Conservation (phyloP, 306 rosid species). For the Trifolium pratense region DNA sequence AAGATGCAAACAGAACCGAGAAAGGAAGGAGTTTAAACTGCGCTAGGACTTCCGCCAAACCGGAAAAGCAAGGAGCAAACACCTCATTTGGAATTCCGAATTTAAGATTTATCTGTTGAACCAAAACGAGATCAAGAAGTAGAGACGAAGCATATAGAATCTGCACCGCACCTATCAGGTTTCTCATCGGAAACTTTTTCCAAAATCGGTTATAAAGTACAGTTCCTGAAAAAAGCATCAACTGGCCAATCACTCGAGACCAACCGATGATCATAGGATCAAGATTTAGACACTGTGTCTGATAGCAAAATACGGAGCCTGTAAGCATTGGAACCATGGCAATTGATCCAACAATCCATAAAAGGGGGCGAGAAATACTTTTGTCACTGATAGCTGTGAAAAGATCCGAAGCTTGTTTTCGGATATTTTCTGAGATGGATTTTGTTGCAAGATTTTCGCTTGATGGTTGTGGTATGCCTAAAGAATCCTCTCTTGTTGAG, state of each 20-base stretch:
- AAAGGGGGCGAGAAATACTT: constrained; percentile 58
- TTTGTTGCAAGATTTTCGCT: constrained; percentile 38
- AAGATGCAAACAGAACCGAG: constrained; percentile 63
- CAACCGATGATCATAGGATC: constrained; percentile 75
- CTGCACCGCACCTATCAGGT: constrained; percentile 64
- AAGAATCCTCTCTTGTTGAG: constrained; percentile 70
- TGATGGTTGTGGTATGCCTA: constrained; percentile 57
- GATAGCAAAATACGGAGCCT: constrained; percentile 86
- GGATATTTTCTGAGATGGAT: constrained; percentile 55
- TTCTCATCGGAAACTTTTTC: constrained; percentile 68
- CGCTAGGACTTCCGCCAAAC: constrained; percentile 74
- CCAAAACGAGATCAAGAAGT: constrained; percentile 78
- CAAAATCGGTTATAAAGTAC: constrained; percentile 64
- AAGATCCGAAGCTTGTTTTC: constrained; percentile 61
- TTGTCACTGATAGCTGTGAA: constrained; percentile 54
- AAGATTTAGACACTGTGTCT: constrained; percentile 74
- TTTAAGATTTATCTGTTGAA: constrained; percentile 65
- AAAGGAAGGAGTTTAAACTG: constrained; percentile 91
- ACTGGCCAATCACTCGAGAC: constrained; percentile 79
- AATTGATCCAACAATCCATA: constrained; percentile 81
- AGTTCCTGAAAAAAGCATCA: constrained; percentile 73
- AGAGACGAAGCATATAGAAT: constrained; percentile 68
- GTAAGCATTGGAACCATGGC: constrained; percentile 77
- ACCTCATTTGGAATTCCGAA: constrained; percentile 72
- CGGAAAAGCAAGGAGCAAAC: constrained; percentile 74